A percentile compares a stretch with the other conserved stretches of the same genome.
Evolutionary conservation across 148 eudicot genomes (phyloP).

Genomic region (Polygonum maritimum): DNA sequence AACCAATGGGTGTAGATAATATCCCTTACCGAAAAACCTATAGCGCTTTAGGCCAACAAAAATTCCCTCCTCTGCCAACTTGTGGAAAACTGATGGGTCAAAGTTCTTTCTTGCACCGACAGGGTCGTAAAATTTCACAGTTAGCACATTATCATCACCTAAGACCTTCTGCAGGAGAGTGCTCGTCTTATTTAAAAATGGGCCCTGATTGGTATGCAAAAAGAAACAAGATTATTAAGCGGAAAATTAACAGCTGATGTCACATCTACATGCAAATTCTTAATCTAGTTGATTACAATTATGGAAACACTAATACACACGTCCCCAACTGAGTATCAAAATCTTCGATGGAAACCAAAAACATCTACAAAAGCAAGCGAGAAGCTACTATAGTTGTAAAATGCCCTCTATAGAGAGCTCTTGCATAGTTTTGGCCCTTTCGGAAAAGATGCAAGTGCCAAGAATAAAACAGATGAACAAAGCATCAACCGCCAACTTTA

Average conservation of each 20-base stretch:
- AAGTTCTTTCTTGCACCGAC: background rate
- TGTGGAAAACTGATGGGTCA: slow-evolving; percentile 12
- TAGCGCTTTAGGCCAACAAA: slow-evolving; percentile 44
- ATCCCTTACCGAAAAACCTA: slow-evolving; percentile 54
- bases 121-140: slow-evolving; percentile 39
- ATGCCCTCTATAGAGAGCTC: background rate
- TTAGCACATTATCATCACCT: slow-evolving; percentile 65
- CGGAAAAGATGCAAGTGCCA: background rate
- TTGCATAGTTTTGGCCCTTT: background rate
- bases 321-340: background rate
- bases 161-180: slow-evolving; percentile 57
- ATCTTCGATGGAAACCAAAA: background rate
- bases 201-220: slow-evolving; percentile 32
- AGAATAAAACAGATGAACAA: background rate
- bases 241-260: background rate
- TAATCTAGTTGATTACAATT: background rate
- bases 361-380: background rate
- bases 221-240: background rate
- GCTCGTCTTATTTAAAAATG: slow-evolving; percentile 36
- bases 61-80: slow-evolving; percentile 47
- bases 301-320: background rate
- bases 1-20: background rate
- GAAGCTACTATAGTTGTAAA: background rate
- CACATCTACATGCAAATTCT: slow-evolving; percentile 1
- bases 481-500: background rate